Evolutionary conservation across 306 rosid genomes (phyloP).

Genomic region (Malus asiatica): DNA sequence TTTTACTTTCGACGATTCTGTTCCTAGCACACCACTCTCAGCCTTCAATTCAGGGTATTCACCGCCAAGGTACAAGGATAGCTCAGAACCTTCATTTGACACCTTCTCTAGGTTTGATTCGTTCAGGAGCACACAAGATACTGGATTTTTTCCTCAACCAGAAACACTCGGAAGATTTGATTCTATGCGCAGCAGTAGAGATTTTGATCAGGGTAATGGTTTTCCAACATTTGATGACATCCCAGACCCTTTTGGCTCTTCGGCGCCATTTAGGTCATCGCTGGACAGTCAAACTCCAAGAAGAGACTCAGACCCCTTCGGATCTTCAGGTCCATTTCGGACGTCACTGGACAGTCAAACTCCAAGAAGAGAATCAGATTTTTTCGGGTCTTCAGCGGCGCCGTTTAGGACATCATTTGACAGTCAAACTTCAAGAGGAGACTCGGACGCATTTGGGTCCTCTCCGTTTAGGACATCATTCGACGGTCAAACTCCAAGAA

Average conservation of each 20-base stretch:
- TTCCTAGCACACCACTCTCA: slow-evolving; percentile 84
- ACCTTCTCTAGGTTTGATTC: slow-evolving; percentile 80
- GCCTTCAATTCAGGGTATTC: slow-evolving; percentile 56
- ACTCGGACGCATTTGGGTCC: slow-evolving; percentile 73
- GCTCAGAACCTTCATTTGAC: slow-evolving; percentile 66
- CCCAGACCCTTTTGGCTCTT: slow-evolving; percentile 79
- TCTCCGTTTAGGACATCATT: slow-evolving; percentile 12
- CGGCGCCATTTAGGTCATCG: slow-evolving; percentile 66
- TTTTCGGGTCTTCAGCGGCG: slow-evolving; percentile 65
- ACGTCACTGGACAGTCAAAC: slow-evolving; percentile 68
- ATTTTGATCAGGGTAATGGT: slow-evolving; percentile 60
- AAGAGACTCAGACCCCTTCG: slow-evolving; percentile 68
- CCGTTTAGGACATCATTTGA: slow-evolving; percentile 70
- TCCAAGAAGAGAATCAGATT: slow-evolving; percentile 59
- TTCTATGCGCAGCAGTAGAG: slow-evolving; percentile 61
- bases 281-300: slow-evolving; percentile 70
- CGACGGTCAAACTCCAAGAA: slow-evolving; percentile 9
- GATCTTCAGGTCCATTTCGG: slow-evolving; percentile 61
- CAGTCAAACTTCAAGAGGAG: slow-evolving; percentile 62
- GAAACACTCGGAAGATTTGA: slow-evolving; percentile 57
- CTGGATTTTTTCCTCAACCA: slow-evolving; percentile 45
- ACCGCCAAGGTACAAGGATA: slow-evolving; percentile 54
- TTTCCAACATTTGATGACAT: slow-evolving; percentile 77
- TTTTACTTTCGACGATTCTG: slow-evolving; percentile 85
- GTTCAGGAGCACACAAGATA: slow-evolving; percentile 48